Evolutionary conservation across 352 stramenopile species (phyloP).

Genomic region (Pythium grandisporangium): DNA sequence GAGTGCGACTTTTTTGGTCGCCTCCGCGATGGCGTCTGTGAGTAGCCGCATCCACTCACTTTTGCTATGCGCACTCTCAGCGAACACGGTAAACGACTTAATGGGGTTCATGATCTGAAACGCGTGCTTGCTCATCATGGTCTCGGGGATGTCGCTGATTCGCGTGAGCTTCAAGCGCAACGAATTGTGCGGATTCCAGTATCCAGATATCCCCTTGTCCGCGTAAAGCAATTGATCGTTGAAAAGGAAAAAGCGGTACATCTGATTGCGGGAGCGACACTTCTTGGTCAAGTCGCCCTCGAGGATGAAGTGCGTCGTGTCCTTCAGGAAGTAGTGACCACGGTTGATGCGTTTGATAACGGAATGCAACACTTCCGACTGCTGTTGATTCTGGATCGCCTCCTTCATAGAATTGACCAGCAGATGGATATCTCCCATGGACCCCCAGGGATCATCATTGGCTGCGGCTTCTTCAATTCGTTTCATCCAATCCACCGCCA

Average conservation of each 20-base stretch:
- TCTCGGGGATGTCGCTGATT: conserved; percentile 69
- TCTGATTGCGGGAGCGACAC: conserved; percentile 81
- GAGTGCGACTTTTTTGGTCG: conserved; percentile 66
- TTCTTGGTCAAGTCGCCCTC: conserved; percentile 94
- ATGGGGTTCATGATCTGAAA: conserved; percentile 83
- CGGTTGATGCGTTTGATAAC: conserved; percentile 89
- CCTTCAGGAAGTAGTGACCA: conserved; percentile 88
- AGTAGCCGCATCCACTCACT: conserved; percentile 79
- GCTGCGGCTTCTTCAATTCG: conserved; percentile 56
- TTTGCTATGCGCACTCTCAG: conserved; percentile 53
- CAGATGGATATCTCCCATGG: conserved; percentile 86
- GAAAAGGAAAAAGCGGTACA: conserved; percentile 86
- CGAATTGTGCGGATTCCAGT: conserved; percentile 82
- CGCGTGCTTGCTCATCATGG: conserved; percentile 55
- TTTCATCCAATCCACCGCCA: conserved; percentile 28
- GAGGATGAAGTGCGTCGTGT: conserved; percentile 91
- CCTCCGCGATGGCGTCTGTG: conserved; percentile 61
- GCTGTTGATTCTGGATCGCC: conserved; percentile 73
- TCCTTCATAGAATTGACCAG: conserved; percentile 88
- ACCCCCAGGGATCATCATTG: conserved; percentile 64
- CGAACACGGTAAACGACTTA: conserved; percentile 81
- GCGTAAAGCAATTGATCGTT: conserved; percentile 82
- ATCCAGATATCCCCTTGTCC: conserved; percentile 67
- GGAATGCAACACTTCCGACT: conserved; percentile 75
- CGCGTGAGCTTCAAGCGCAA: conserved; percentile 75